Evolutionary conservation across 2,329 filamentous ascomycete genomes (phyloP).

Genomic region (Fusarium buxicola): DNA sequence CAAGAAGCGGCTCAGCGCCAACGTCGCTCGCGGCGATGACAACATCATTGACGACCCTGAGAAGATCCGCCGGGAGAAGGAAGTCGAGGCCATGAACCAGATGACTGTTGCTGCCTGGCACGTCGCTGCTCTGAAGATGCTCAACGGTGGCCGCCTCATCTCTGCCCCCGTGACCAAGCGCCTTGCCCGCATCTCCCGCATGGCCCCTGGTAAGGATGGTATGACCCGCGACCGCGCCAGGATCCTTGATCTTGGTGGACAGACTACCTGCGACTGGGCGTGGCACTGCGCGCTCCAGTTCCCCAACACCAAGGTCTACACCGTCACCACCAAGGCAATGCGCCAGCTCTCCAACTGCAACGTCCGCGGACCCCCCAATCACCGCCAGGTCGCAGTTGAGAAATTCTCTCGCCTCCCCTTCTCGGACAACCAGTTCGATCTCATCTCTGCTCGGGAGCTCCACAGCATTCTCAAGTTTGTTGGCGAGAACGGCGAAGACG

Average conservation of each 20-base stretch:
- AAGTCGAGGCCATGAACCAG: constrained; percentile 82
- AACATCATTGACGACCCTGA: constrained; percentile 71
- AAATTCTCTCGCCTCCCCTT: constrained; percentile 87
- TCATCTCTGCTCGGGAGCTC: constrained; percentile 89
- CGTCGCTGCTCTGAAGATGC: constrained; percentile 68
- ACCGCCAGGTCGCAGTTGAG: constrained; percentile 83
- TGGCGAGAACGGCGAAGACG: constrained; percentile 76
- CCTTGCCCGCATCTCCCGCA: constrained; percentile 65
- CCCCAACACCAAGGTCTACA: constrained; percentile 87
- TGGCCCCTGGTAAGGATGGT: constrained; percentile 58
- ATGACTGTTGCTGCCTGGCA: constrained; percentile 72
- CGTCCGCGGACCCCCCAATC: constrained; percentile 86
- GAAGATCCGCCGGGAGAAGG: constrained; percentile 76
- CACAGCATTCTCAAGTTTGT: constrained; percentile 84
- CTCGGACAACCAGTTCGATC: constrained; percentile 85
- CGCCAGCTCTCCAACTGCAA: constrained; percentile 78
- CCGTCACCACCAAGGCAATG: constrained; percentile 80
- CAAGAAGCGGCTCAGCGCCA: constrained; percentile 77
- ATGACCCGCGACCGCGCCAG: constrained; percentile 66
- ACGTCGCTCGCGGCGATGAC: constrained; percentile 79
- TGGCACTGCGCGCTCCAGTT: constrained; percentile 93
- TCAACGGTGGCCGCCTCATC: constrained; percentile 74
- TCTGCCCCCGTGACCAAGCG: constrained; percentile 72
- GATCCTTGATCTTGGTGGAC: constrained; percentile 88
- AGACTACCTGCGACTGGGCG: constrained; percentile 90